These are phyloP conservation scores for Coniochaeta hoffmannii DNA, from an alignment of 2,329 filamentous ascomycete genomes.

Conservation along the genomic window DNA sequence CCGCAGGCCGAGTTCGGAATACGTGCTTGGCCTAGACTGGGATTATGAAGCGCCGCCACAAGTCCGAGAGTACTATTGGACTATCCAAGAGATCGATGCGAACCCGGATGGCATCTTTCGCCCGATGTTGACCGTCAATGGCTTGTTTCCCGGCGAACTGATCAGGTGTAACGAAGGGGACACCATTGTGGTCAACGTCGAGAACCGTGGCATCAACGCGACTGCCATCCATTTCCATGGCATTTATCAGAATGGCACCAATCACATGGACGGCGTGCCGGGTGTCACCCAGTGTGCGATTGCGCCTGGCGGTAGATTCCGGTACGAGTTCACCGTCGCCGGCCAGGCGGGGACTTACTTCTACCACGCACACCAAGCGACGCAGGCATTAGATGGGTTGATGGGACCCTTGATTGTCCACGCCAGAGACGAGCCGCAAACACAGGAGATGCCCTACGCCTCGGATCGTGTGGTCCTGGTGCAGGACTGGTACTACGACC, in stretches of 20 bases:
- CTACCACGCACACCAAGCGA: slow-evolving; percentile 44
- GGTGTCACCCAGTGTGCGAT: slow-evolving; percentile 56
- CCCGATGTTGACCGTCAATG: slow-evolving; percentile 64
- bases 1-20: slow-evolving; percentile 32
- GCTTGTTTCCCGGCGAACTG: slow-evolving; percentile 65
- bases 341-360: slow-evolving; percentile 28
- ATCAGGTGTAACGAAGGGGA: slow-evolving; percentile 71
- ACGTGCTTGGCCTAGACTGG: slow-evolving; percentile 52
- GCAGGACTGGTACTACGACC: slow-evolving; percentile 63
- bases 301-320: slow-evolving; percentile 45
- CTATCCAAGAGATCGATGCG: slow-evolving; percentile 46
- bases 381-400: slow-evolving; percentile 59
- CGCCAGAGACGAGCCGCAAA: slow-evolving; percentile 43
- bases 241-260: slow-evolving; percentile 56
- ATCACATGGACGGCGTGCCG: slow-evolving; percentile 57
- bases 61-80: slow-evolving; percentile 53
- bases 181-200: slow-evolving; percentile 53
- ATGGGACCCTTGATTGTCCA: slow-evolving; percentile 58
- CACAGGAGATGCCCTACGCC: slow-evolving; percentile 41
- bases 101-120: slow-evolving; percentile 54
- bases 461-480: slow-evolving; percentile 57
- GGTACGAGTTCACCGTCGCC: slow-evolving; percentile 14
- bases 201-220: slow-evolving; percentile 54
- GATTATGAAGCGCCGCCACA: slow-evolving; percentile 39
- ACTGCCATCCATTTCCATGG: slow-evolving; percentile 63